Percentiles rank a stretch among this genome's conserved stretches.
These are phyloP conservation scores for Dendrostoma leiphaemia DNA, from an alignment of 2,329 filamentous ascomycete species.

Conservation along the genomic window DNA sequence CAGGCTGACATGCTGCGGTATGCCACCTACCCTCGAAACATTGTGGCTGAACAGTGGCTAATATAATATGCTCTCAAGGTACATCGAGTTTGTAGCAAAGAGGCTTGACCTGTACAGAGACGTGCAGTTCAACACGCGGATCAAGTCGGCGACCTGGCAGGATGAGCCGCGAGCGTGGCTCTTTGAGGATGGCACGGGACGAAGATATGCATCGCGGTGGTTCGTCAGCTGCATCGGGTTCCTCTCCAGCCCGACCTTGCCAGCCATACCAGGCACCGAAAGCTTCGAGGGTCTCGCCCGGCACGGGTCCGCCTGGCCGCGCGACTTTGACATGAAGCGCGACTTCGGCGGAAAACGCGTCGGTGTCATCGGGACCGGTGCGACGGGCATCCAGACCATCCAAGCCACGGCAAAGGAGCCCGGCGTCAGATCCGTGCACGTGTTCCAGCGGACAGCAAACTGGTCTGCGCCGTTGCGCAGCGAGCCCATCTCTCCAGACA, in stretches of 20 bases:
- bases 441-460: constrained; percentile 21
- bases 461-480: constrained; percentile 17
- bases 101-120: constrained; percentile 24
- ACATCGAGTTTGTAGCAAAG: constrained; percentile 36
- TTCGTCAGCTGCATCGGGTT: constrained; percentile 3
- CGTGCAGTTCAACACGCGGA: constrained; percentile 1
- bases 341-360: constrained; percentile 21
- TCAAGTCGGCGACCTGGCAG: constrained; percentile 1
- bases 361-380: constrained; percentile 29
- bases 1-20: constrained; percentile 33
- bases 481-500: constrained; percentile 1
- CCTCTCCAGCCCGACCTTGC: constrained; percentile 17
- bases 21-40: background rate
- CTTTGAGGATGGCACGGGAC: background rate
- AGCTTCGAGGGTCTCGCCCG: constrained; percentile 27
- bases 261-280: constrained; percentile 31
- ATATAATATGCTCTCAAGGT: constrained; percentile 16
- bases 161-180: background rate
- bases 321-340: constrained; percentile 19
- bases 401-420: constrained; percentile 21
- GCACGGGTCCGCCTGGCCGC: constrained; percentile 29
- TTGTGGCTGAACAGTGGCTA: background rate
- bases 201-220: background rate
- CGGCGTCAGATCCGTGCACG: constrained; percentile 15
- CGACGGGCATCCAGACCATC: constrained; percentile 29